Base-by-base conservation (phyloP, 352 stramenopile genomes). In the Pythium coloratum region DNA sequence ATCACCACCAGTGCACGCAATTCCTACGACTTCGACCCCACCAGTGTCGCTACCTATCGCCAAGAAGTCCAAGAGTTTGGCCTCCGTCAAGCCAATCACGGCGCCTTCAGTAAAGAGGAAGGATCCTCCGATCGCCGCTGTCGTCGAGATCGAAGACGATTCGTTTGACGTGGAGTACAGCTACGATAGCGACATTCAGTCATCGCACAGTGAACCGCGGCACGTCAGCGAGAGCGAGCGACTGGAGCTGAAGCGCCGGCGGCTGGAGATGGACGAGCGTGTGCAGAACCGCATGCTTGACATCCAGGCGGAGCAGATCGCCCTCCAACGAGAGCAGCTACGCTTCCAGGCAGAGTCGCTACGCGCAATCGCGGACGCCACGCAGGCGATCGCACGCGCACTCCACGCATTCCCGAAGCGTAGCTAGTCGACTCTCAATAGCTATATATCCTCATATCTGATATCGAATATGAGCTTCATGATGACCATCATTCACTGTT, bases 401-500 rank as follows among this genome's bases (percentile, higher is more conserved):
- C 26, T 69, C 0, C 54, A 68, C 14, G 63, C 63, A 36, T 33
- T 69, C 1, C 18, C 49, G 3, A n/a, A 42, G n/a, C n/a, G 14
- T 3, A 20, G 14, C 32, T 40, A 26, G 9, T 56, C 16, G n/a
- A 30, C 26, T 16, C 7, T 30, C 24, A 28, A 20, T 10, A 20
- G 14, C 32, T 40, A n/a, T 20, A 26, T 57, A 42, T 26, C 20
- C 7, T 53, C 18, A 53, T 30, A 53, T 53, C 14, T 12, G 18
- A 53, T 53, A 53, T 53, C 46, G 20, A 53, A 32, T 53, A 53
- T 53, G 46, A 32, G 18, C 16, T 13, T 18, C 9, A 44, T 18
- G 9, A 30, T 56, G 44, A 71, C 65, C 65, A 67, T 60, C 65
- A 71, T 44, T 71, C 65, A 71, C 14, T 30, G 28, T 30, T 30